Evolutionary conservation across 2,329 filamentous ascomycete genomes (phyloP).

Genomic region (Fusarium penzigii): DNA sequence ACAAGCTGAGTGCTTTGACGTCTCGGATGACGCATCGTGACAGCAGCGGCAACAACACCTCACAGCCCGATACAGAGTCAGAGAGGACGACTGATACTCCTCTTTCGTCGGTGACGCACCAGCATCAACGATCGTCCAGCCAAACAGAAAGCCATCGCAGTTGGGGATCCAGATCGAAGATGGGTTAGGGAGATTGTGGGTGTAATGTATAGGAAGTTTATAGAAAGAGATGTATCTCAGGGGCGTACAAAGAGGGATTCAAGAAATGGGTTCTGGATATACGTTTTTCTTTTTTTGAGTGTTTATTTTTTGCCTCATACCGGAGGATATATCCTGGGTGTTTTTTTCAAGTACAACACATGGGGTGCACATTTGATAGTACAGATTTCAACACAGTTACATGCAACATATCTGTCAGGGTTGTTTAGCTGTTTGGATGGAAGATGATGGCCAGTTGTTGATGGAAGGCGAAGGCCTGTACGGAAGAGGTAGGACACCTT

Average conservation of each 20-base stretch:
- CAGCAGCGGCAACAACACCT: slow-evolving; percentile 14
- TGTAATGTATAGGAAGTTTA: neutral
- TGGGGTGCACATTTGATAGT: too few species aligned
- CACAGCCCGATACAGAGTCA: slow-evolving; percentile 23
- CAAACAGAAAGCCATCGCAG: slow-evolving; percentile 18
- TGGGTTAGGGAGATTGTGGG: neutral
- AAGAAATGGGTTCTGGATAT: neutral
- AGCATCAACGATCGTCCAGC: slow-evolving; percentile 20
- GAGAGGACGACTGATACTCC: slow-evolving; percentile 22
- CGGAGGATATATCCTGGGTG: neutral
- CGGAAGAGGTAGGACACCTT: too few species aligned
- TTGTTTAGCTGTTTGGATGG: too few species aligned
- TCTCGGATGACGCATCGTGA: slow-evolving; percentile 30
- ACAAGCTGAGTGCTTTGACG: slow-evolving; percentile 38
- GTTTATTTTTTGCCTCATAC: neutral
- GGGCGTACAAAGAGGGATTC: neutral
- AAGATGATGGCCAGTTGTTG: too few species aligned
- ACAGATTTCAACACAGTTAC: too few species aligned
- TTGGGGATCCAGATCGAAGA: slow-evolving; percentile 20
- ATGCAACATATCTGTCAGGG: too few species aligned
- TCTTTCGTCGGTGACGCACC: slow-evolving; percentile 14
- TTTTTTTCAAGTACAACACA: too few species aligned
- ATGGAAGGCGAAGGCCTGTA: too few species aligned
- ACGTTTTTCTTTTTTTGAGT: neutral
- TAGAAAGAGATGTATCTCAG: neutral